These are phyloP conservation scores for Nothophoma quercina DNA, from an alignment of 2,329 filamentous ascomycete species.

Conservation along the genomic window DNA sequence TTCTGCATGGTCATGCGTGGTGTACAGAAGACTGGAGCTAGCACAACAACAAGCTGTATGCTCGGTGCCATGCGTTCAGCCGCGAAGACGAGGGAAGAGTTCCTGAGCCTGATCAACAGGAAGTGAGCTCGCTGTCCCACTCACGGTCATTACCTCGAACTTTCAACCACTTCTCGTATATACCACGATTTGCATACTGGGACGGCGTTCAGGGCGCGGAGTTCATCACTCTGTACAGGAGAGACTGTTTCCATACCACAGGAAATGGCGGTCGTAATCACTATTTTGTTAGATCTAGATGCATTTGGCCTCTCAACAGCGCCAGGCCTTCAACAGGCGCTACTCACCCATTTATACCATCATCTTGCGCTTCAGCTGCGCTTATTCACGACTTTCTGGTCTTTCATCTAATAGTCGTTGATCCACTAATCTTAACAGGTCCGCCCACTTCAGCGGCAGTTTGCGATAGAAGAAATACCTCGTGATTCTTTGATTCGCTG, in stretches of 20 bases:
- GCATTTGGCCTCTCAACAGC: constrained; percentile 34
- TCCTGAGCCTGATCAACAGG: constrained; percentile 72
- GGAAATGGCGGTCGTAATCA: constrained; percentile 24
- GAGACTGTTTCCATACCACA: background rate
- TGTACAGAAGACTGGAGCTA: constrained; percentile 88
- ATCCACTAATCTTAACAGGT: no score
- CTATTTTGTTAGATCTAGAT: constrained; percentile 25
- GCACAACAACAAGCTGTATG: constrained; percentile 95
- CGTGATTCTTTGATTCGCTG: no score
- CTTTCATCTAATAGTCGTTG: no score
- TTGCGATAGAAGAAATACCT: no score
- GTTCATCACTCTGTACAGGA: constrained; percentile 41
- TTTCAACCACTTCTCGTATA: background rate
- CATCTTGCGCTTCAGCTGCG: background rate
- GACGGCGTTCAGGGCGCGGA: constrained; percentile 22
- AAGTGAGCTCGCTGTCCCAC: constrained; percentile 14
- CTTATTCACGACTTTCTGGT: background rate
- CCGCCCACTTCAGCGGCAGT: no score
- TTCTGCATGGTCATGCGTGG: constrained; percentile 99
- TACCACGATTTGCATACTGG: constrained; percentile 9
- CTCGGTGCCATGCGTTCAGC: constrained; percentile 93
- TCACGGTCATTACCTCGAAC: background rate
- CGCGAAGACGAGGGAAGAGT: constrained; percentile 95
- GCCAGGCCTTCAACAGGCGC: constrained; percentile 41
- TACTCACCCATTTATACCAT: constrained; percentile 17